Evolutionary conservation across 2,329 filamentous ascomycete species (phyloP).

Genomic region (Cladosporium sp.): DNA sequence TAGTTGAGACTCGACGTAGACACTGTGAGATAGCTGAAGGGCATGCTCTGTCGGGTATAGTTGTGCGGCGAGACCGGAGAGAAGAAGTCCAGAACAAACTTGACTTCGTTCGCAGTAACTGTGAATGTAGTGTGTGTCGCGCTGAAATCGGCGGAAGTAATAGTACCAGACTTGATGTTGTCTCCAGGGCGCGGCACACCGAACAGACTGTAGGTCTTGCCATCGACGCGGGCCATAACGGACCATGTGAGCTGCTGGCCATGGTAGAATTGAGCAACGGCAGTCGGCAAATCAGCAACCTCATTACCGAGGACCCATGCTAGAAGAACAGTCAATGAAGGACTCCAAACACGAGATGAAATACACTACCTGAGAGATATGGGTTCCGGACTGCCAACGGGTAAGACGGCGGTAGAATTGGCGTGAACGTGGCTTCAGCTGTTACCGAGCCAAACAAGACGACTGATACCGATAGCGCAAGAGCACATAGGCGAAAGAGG

Average conservation of each 20-base stretch:
- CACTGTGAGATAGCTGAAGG: conserved; percentile 47
- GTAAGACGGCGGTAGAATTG: conserved; percentile 44
- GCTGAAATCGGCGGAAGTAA: conserved; percentile 42
- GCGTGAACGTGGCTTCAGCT: conserved; percentile 24
- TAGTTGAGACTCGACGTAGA: conserved; percentile 30
- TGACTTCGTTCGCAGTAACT: conserved; percentile 39
- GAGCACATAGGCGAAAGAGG: background rate
- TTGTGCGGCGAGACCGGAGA: conserved; percentile 47
- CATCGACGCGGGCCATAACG: conserved; percentile 45
- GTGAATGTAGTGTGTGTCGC: conserved; percentile 45
- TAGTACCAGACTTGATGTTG: conserved; percentile 36
- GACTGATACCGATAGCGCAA: background rate
- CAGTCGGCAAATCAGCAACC: conserved; percentile 39
- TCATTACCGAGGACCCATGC: conserved; percentile 47
- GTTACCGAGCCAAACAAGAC: background rate
- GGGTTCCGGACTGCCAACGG: conserved; percentile 47
- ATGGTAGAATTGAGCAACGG: conserved; percentile 46
- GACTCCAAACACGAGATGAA: background rate
- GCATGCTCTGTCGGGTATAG: conserved; percentile 46
- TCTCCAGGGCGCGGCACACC: conserved; percentile 36
- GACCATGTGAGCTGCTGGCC: conserved; percentile 45
- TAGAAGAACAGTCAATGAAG: conserved; percentile 6
- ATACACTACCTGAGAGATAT: conserved; percentile 39
- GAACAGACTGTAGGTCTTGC: conserved; percentile 45
- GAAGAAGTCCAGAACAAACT: conserved; percentile 46